Conservation (phyloP, 768 basidiomycete genomes). For the Psilocybe cubensis region DNA sequence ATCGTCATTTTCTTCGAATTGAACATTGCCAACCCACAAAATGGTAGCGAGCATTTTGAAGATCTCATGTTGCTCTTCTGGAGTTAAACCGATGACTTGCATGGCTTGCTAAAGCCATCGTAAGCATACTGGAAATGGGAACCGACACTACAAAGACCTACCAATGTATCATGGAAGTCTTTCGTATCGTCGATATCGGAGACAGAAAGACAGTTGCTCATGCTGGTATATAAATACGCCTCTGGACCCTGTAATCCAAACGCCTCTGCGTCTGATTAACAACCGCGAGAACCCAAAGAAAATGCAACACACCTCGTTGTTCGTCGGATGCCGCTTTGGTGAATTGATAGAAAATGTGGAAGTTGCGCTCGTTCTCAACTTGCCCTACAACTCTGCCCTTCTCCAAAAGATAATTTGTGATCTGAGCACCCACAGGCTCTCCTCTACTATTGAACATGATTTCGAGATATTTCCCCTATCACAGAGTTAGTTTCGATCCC, state of each 20-base stretch:
- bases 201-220: slow-evolving; percentile 91
- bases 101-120: slow-evolving; percentile 74
- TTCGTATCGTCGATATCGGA: slow-evolving; percentile 86
- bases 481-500: slow-evolving; percentile 23
- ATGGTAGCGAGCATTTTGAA: slow-evolving; percentile 90
- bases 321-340: slow-evolving; percentile 92
- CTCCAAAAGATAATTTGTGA: slow-evolving; percentile 97
- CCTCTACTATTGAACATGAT: slow-evolving; percentile 97
- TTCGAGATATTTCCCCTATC: slow-evolving; percentile 96
- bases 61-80: slow-evolving; percentile 88
- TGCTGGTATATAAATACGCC: slow-evolving; percentile 90
- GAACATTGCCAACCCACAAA: slow-evolving; percentile 96
- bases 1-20: slow-evolving; percentile 86
- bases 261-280: slow-evolving; percentile 58
- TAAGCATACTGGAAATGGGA: neutral
- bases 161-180: slow-evolving; percentile 89
- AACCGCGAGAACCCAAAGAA: slow-evolving; percentile 4
- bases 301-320: slow-evolving; percentile 72
- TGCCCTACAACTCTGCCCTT: slow-evolving; percentile 97
- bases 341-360: slow-evolving; percentile 99
- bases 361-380: slow-evolving; percentile 94
- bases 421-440: slow-evolving; percentile 96
- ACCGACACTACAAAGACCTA: slow-evolving; percentile 38
- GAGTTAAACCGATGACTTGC: slow-evolving; percentile 87
- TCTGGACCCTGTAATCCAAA: slow-evolving; percentile 97